A percentile compares a stretch with the other conserved stretches of the same genome.
Conservation (phyloP, 768 basidiomycete species). For the Serendipita sp. region DNA sequence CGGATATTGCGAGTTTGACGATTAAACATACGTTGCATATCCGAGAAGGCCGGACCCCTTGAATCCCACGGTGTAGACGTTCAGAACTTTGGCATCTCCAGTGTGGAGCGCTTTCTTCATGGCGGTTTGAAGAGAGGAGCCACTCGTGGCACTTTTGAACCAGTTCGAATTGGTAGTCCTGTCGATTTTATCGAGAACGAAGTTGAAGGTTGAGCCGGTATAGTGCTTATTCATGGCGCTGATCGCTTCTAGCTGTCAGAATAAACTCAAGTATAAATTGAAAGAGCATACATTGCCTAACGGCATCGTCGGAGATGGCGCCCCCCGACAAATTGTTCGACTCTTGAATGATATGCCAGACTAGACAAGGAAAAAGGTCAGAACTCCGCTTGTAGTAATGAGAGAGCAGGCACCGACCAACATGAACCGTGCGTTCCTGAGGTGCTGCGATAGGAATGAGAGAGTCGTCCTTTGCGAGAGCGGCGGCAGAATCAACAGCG, state of each 20-base stretch:
- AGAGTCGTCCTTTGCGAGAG: background rate
- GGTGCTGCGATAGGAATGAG: background rate
- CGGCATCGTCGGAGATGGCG: background rate
- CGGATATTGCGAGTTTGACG: no score
- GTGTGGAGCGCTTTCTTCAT: background rate
- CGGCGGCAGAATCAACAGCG: background rate
- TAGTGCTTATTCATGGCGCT: background rate
- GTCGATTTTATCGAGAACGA: background rate
- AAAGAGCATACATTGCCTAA: background rate
- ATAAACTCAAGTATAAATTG: no score
- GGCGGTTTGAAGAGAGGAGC: background rate
- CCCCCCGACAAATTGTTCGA: background rate
- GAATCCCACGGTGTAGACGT: background rate
- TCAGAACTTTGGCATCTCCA: background rate
- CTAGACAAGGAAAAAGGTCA: conserved; percentile 15
- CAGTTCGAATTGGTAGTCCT: background rate
- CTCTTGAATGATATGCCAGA: conserved; percentile 39
- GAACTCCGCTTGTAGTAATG: background rate
- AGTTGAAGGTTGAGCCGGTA: background rate
- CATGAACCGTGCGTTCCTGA: background rate
- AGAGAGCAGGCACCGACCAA: background rate
- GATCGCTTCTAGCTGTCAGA: background rate
- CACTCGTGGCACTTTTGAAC: background rate
- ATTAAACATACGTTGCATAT: background rate
- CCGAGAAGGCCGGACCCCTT: background rate